phyloP scores from a whole-genome alignment of 2,329 filamentous ascomycete species.

The Setomelanomma holmii region DNA sequence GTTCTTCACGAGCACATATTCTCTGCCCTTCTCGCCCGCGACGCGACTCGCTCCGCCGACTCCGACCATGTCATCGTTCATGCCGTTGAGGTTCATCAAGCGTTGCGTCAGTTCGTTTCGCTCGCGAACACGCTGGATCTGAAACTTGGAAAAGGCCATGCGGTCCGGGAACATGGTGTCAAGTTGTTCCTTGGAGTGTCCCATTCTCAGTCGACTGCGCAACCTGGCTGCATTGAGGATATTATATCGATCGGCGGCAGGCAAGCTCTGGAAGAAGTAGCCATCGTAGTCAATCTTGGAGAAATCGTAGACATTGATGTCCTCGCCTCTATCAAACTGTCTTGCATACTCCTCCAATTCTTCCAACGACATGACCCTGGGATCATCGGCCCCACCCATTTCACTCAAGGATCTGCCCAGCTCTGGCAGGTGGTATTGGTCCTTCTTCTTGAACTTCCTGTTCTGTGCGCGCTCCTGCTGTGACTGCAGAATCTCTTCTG shows the following conservation, averaged over 20 bases:
- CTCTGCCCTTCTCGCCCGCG: slow-evolving; percentile 84
- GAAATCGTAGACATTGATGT: slow-evolving; percentile 88
- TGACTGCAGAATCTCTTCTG: slow-evolving; percentile 85
- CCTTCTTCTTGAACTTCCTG: slow-evolving; percentile 85
- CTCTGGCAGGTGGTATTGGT: slow-evolving; percentile 94
- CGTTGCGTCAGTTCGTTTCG: slow-evolving; percentile 93
- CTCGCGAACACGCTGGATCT: slow-evolving; percentile 92
- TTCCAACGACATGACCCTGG: slow-evolving; percentile 93
- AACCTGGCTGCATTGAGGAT: slow-evolving; percentile 93
- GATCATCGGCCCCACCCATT: slow-evolving; percentile 91
- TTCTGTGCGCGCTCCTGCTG: slow-evolving; percentile 75
- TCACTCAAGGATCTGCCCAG: slow-evolving; percentile 77
- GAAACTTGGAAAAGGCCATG: slow-evolving; percentile 96
- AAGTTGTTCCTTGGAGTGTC: slow-evolving; percentile 92
- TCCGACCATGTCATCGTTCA: slow-evolving; percentile 77
- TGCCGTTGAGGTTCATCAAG: slow-evolving; percentile 92
- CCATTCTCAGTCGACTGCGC: slow-evolving; percentile 90
- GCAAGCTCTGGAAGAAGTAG: slow-evolving; percentile 91
- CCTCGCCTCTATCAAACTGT: slow-evolving; percentile 90
- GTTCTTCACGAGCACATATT: slow-evolving; percentile 96
- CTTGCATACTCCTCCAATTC: slow-evolving; percentile 93
- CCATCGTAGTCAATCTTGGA: slow-evolving; percentile 98
- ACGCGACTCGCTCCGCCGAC: slow-evolving; percentile 69
- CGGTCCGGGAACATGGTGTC: slow-evolving; percentile 96
- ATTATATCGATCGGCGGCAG: slow-evolving; percentile 91